phyloP scores from a whole-genome alignment of 495 filamentous ascomycete species.

The Alectoria sarmentosa region DNA sequence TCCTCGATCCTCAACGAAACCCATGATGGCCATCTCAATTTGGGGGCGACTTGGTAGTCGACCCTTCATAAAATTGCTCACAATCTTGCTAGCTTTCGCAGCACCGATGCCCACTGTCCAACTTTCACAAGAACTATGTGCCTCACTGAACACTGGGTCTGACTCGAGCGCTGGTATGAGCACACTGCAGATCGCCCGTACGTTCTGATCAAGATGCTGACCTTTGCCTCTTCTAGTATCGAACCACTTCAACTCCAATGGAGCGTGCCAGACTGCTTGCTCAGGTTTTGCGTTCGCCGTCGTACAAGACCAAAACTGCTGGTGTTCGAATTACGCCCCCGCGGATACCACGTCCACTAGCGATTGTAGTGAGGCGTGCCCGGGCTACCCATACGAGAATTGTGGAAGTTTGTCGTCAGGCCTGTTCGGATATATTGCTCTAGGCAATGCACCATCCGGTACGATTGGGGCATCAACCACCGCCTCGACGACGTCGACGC shows the following conservation, averaged over 20 bases:
- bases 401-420: slow-evolving; percentile 52
- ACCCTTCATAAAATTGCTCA: not conserved
- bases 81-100: slow-evolving; percentile 19
- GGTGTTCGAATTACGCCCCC: slow-evolving; percentile 69
- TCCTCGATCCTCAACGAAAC: not conserved
- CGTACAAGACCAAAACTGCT: slow-evolving; percentile 57
- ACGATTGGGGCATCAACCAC: slow-evolving; percentile 33
- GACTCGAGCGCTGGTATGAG: slow-evolving; percentile 31
- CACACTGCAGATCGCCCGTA: not conserved
- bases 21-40: slow-evolving; percentile 1
- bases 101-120: slow-evolving; percentile 17
- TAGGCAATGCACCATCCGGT: slow-evolving; percentile 41
- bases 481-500: slow-evolving; percentile 5
- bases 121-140: slow-evolving; percentile 36
- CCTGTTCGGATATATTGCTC: slow-evolving; percentile 54
- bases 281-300: slow-evolving; percentile 59
- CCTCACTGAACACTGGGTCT: slow-evolving; percentile 42
- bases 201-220: not conserved
- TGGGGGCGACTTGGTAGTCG: not conserved
- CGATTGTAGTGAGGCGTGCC: slow-evolving; percentile 51
- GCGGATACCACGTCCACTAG: slow-evolving; percentile 34
- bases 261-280: slow-evolving; percentile 52
- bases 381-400: slow-evolving; percentile 57
- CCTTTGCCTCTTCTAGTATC: slow-evolving; percentile 33
- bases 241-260: slow-evolving; percentile 58